Evolutionary conservation across 208 protist genomes (phyloP).

Genomic region (Hexamita inflata): DNA sequence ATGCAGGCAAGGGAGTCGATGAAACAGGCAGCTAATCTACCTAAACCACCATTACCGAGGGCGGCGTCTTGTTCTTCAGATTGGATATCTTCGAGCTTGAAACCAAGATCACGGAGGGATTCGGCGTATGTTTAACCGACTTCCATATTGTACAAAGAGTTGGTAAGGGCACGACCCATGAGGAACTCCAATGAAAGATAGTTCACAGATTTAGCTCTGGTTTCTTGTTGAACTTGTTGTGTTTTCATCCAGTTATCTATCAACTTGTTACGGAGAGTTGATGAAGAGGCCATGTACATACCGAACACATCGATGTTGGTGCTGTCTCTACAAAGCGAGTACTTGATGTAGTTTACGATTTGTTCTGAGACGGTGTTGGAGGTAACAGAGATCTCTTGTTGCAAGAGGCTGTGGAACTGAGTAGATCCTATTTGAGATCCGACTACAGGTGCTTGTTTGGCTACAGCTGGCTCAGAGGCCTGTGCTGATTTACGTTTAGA

Average conservation of each 20-base stretch:
- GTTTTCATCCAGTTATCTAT: slow-evolving; percentile 38
- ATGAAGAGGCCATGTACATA: slow-evolving; percentile 31
- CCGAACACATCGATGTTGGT: slow-evolving; percentile 25
- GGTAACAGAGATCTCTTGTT: too few relatives aligned
- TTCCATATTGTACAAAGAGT: slow-evolving; percentile 28
- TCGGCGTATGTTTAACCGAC: slow-evolving; percentile 1
- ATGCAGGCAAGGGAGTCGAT: slow-evolving; percentile 51
- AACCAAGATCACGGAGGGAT: slow-evolving; percentile 43
- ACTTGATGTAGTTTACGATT: slow-evolving; percentile 32
- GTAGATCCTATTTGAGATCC: slow-evolving; percentile 5
- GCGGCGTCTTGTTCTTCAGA: slow-evolving; percentile 34
- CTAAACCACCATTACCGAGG: slow-evolving; percentile 47
- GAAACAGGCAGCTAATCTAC: slow-evolving; percentile 54
- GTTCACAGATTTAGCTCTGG: slow-evolving; percentile 24
- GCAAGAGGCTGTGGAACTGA: slow-evolving; percentile 10
- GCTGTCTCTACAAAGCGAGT: slow-evolving; percentile 6
- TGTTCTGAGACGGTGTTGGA: not conserved
- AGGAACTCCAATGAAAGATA: slow-evolving; percentile 42
- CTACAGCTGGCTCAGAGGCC: too few relatives aligned
- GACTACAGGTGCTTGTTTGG: too few relatives aligned
- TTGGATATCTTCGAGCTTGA: slow-evolving; percentile 40
- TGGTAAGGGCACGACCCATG: slow-evolving; percentile 35
- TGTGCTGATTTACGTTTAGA: too few relatives aligned
- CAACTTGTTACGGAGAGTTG: slow-evolving; percentile 16
- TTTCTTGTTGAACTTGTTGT: not conserved